These are phyloP conservation scores for Wilcoxina mikolae DNA, from an alignment of 495 filamentous ascomycete genomes.

Conservation along the genomic window DNA sequence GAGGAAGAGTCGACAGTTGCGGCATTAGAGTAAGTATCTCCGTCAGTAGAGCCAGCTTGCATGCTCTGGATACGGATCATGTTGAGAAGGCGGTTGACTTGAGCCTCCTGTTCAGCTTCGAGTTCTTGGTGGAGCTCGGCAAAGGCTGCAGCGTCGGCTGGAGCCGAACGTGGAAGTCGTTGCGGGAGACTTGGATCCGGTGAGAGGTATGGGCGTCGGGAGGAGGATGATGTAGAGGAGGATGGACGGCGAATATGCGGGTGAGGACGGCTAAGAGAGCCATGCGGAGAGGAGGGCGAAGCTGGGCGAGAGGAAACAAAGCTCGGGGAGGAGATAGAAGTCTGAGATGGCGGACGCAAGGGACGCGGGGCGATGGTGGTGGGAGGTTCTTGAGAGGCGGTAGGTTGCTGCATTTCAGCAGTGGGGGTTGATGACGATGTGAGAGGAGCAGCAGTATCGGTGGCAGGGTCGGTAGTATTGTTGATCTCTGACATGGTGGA, in stretches of 20 bases:
- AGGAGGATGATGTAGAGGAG: slow-evolving; percentile 18
- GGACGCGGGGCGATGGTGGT: background rate
- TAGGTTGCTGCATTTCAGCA: too few relatives aligned
- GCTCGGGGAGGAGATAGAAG: background rate
- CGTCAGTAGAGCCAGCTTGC: slow-evolving; percentile 47
- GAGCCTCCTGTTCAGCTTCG: slow-evolving; percentile 88
- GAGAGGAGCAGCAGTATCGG: too few relatives aligned
- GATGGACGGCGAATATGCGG: slow-evolving; percentile 17
- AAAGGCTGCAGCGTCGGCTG: slow-evolving; percentile 56
- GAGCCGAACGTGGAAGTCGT: slow-evolving; percentile 27
- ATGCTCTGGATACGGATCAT: slow-evolving; percentile 81
- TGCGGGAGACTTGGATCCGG: slow-evolving; percentile 20
- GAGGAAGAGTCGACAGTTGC: slow-evolving; percentile 56
- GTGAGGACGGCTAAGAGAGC: background rate
- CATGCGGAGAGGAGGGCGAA: background rate
- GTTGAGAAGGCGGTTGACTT: slow-evolving; percentile 81
- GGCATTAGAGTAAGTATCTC: slow-evolving; percentile 36
- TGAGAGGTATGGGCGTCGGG: slow-evolving; percentile 20
- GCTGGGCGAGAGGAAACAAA: background rate
- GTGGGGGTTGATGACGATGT: too few relatives aligned
- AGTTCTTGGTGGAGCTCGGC: slow-evolving; percentile 94
- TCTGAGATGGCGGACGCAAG: background rate
- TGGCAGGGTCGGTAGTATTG: too few relatives aligned
- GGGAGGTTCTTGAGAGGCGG: too few relatives aligned
- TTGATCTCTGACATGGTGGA: too few relatives aligned